Conservation (phyloP, 2,329 filamentous ascomycete genomes). For the Aspergillus aculeatus region DNA sequence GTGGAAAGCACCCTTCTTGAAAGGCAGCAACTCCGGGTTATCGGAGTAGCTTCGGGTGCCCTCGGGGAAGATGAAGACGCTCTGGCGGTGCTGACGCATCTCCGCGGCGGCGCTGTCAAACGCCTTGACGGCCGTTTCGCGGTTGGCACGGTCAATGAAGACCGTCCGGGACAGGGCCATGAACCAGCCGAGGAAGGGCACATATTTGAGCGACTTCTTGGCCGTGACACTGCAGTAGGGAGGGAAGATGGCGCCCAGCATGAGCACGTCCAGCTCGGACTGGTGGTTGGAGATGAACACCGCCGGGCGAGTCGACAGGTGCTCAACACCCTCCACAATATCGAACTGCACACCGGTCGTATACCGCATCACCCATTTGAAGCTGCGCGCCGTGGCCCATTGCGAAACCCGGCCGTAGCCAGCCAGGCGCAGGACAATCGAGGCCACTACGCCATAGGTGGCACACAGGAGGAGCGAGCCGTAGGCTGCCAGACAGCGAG, state of each 20-base stretch:
- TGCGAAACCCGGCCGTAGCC: constrained; percentile 77
- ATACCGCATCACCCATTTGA: constrained; percentile 74
- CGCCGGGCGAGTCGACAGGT: constrained; percentile 71
- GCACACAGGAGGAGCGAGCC: constrained; percentile 52
- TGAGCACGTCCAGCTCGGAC: constrained; percentile 89
- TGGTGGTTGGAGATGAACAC: constrained; percentile 96
- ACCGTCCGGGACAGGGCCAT: constrained; percentile 84
- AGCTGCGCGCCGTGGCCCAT: constrained; percentile 77
- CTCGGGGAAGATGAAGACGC: constrained; percentile 63
- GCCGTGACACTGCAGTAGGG: constrained; percentile 90
- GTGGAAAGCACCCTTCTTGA: constrained; percentile 99
- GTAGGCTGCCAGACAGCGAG: constrained; percentile 49
- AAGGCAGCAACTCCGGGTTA: constrained; percentile 80
- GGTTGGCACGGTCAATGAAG: constrained; percentile 91
- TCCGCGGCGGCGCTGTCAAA: constrained; percentile 80
- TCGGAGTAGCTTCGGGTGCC: constrained; percentile 87
- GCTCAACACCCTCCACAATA: constrained; percentile 63
- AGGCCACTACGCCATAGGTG: constrained; percentile 72
- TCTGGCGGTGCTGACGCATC: constrained; percentile 69
- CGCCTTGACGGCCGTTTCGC: constrained; percentile 75
- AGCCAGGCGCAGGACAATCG: constrained; percentile 66
- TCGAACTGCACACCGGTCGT: constrained; percentile 77
- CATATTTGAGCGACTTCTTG: constrained; percentile 75
- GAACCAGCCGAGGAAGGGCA: constrained; percentile 92
- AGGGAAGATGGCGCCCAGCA: constrained; percentile 87